These are phyloP conservation scores for Trichomonas gallinae DNA, from an alignment of 208 protist genomes.

Conservation along the genomic window DNA sequence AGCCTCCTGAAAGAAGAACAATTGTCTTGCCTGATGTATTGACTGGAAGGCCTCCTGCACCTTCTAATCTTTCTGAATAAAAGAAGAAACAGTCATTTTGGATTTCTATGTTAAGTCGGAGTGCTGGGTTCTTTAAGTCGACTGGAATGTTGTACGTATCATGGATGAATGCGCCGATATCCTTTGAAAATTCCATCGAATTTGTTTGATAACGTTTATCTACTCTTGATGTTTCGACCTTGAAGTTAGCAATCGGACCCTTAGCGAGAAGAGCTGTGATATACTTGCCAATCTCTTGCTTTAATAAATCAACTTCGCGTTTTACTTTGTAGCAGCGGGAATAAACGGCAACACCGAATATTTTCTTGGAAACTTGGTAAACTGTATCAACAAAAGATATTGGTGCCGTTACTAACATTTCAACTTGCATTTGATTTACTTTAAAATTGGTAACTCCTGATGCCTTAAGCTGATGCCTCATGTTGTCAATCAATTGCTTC, in stretches of 20 bases:
- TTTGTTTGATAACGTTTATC: neutral
- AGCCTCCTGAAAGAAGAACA: neutral
- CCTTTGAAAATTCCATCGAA: neutral
- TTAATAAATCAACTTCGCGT: neutral
- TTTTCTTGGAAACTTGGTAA: neutral
- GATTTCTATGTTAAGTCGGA: neutral
- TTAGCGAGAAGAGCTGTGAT: neutral
- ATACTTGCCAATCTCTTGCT: neutral
- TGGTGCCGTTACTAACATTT: neutral
- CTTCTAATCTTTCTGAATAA: neutral
- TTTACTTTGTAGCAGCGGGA: neutral
- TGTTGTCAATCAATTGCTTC: neutral
- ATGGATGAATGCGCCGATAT: neutral
- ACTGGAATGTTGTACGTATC: neutral
- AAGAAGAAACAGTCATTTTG: neutral
- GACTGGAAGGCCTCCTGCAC: neutral
- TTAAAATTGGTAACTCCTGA: neutral
- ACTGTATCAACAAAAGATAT: neutral
- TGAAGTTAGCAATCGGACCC: neutral
- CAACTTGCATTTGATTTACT: neutral
- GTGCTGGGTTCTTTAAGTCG: neutral
- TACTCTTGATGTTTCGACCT: neutral
- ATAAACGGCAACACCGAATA: neutral
- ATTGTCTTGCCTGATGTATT: neutral
- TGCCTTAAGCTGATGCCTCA: neutral